Percentiles rank a stretch among this genome's conserved stretches.
Conservation (phyloP, 2,329 filamentous ascomycete genomes). For the Paracamarosporium sp. region DNA sequence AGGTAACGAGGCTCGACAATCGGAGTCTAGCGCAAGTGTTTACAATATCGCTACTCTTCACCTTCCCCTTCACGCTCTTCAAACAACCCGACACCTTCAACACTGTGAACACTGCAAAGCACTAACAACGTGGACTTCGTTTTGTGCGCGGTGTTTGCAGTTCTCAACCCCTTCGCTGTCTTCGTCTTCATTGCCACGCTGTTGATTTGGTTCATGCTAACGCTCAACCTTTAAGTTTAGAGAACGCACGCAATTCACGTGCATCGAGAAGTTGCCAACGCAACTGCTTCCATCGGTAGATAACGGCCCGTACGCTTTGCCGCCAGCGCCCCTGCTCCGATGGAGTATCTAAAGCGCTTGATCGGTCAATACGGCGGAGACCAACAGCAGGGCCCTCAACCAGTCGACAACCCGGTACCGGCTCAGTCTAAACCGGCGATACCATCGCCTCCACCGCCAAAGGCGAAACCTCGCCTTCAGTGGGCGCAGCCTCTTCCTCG, state of each 20-base stretch:
- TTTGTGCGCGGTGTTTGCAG: background rate
- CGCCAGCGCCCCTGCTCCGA: background rate
- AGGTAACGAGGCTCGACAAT: background rate
- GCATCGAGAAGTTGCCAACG: background rate
- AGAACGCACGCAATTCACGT: background rate
- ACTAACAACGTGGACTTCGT: background rate
- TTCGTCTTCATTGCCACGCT: background rate
- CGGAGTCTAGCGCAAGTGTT: background rate
- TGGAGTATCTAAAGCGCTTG: conserved; percentile 1
- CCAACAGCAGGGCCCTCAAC: background rate
- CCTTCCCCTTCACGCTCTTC: background rate
- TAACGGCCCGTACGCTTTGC: background rate
- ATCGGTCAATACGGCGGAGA: background rate
- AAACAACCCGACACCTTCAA: conserved; percentile 1
- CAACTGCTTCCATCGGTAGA: background rate
- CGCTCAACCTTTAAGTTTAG: background rate
- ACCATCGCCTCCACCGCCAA: background rate
- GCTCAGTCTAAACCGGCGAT: background rate
- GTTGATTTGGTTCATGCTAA: background rate
- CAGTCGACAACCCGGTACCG: background rate
- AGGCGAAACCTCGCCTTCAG: background rate
- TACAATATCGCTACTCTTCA: background rate
- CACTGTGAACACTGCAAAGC: background rate
- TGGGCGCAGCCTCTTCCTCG: background rate
- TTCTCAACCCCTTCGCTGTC: background rate